These are phyloP conservation scores for Colletotrichum costaricense DNA, from an alignment of 2,329 filamentous ascomycete species.

Conservation along the genomic window DNA sequence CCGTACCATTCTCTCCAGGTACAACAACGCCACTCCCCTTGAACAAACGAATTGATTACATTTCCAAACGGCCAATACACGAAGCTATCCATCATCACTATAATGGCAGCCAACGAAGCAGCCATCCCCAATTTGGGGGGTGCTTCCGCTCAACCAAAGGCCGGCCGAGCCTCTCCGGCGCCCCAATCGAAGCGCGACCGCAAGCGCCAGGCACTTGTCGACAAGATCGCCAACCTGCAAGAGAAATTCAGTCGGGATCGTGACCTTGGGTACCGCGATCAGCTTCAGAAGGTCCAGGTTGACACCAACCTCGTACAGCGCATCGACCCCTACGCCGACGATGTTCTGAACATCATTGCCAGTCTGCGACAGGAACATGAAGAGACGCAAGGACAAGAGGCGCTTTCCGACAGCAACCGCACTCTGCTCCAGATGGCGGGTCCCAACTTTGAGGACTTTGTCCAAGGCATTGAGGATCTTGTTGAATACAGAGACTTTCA, in stretches of 20 bases:
- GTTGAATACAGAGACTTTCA: constrained; percentile 89
- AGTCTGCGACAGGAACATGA: constrained; percentile 69
- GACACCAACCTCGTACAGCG: constrained; percentile 89
- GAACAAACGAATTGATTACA: neutral
- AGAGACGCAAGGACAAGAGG: constrained; percentile 54
- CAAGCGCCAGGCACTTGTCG: constrained; percentile 83
- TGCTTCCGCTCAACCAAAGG: constrained; percentile 36
- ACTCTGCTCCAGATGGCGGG: constrained; percentile 81
- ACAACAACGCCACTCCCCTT: neutral
- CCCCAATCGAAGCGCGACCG: constrained; percentile 89
- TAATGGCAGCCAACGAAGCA: constrained; percentile 55
- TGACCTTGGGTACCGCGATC: constrained; percentile 86
- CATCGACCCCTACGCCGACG: constrained; percentile 81
- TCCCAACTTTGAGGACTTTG: constrained; percentile 85
- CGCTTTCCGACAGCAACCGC: constrained; percentile 57
- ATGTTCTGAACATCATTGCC: constrained; percentile 78
- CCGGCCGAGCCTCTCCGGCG: constrained; percentile 50
- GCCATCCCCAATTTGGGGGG: constrained; percentile 44
- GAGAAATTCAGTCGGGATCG: constrained; percentile 83
- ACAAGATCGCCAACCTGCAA: constrained; percentile 81
- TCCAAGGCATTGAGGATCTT: constrained; percentile 86
- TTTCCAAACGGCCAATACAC: constrained; percentile 1
- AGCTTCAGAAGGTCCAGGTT: constrained; percentile 90
- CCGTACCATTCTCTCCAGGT: neutral
- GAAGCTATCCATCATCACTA: constrained; percentile 3